Conservation (phyloP, 805 yeast genomes). For the Kodamaea kaohsiungensis region DNA sequence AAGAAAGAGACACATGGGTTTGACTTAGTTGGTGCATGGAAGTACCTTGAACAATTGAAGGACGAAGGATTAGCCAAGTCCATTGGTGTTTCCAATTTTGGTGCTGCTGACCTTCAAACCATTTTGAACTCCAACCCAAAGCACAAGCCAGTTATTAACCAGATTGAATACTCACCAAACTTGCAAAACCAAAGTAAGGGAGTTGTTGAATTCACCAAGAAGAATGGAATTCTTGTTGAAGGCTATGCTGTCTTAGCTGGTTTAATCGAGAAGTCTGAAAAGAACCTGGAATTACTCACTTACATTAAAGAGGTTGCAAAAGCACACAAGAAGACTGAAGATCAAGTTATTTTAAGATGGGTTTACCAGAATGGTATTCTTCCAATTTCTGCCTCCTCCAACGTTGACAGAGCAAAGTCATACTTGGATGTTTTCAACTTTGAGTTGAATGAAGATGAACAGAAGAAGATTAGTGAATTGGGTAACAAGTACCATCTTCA, state of each 20-base stretch:
- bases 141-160: conserved; percentile 75
- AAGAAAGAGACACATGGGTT: conserved; percentile 34
- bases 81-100: conserved; percentile 80
- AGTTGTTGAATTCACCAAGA: conserved; percentile 70
- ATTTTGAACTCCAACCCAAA: conserved; percentile 60
- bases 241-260: conserved; percentile 82
- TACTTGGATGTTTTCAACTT: conserved; percentile 61
- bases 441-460: conserved; percentile 50
- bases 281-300: conserved; percentile 49
- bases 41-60: conserved; percentile 69
- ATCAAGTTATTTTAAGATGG: conserved; percentile 79
- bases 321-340: conserved; percentile 53
- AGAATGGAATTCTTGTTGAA: conserved; percentile 53
- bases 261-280: conserved; percentile 59
- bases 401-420: conserved; percentile 58
- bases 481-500: conserved; percentile 16
- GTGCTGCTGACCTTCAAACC: conserved; percentile 67
- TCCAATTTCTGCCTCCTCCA: conserved; percentile 78
- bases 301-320: conserved; percentile 58
- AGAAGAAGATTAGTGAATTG: conserved; percentile 76
- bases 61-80: conserved; percentile 66
- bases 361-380: conserved; percentile 77
- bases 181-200: conserved; percentile 71
- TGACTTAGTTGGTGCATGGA: conserved; percentile 56
- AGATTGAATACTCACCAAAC: conserved; percentile 91